These are phyloP conservation scores for Termitomyces eurrhizus DNA, from an alignment of 768 basidiomycete genomes.

Conservation along the genomic window DNA sequence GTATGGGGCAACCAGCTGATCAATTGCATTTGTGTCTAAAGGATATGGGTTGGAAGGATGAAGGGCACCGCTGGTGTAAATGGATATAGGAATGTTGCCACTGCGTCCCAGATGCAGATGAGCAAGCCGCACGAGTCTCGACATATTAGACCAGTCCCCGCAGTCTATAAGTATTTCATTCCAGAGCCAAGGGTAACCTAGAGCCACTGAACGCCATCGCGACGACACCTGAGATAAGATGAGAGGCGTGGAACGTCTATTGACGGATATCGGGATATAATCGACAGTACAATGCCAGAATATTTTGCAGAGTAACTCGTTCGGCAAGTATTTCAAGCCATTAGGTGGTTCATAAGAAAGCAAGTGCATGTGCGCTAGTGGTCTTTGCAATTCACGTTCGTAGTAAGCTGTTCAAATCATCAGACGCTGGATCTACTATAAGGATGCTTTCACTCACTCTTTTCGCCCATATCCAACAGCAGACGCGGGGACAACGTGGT, in stretches of 20 bases:
- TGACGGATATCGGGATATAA: background rate
- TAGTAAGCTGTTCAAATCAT: background rate
- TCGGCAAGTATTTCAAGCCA: constrained; percentile 2
- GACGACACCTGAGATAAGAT: constrained; percentile 6
- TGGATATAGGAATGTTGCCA: background rate
- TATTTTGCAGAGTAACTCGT: constrained; percentile 12
- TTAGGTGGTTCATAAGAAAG: background rate
- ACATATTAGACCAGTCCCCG: constrained; percentile 5
- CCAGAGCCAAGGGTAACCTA: constrained; percentile 9
- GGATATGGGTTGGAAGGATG: no score
- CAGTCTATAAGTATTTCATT: constrained; percentile 11
- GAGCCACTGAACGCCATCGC: constrained; percentile 9
- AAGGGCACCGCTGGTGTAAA: background rate
- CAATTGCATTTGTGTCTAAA: no score
- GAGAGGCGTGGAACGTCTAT: background rate
- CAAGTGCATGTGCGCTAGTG: constrained; percentile 2
- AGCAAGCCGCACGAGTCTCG: background rate
- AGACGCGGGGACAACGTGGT: background rate
- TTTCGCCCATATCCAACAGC: constrained; percentile 3
- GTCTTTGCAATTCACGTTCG: constrained; percentile 6
- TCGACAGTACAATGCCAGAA: constrained; percentile 4
- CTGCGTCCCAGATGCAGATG: constrained; percentile 6
- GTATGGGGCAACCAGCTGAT: background rate
- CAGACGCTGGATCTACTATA: background rate
- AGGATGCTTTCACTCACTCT: constrained; percentile 1